Evolutionary conservation across 2,329 filamentous ascomycete genomes (phyloP).

Genomic region (Trematosphaeria pertusa): DNA sequence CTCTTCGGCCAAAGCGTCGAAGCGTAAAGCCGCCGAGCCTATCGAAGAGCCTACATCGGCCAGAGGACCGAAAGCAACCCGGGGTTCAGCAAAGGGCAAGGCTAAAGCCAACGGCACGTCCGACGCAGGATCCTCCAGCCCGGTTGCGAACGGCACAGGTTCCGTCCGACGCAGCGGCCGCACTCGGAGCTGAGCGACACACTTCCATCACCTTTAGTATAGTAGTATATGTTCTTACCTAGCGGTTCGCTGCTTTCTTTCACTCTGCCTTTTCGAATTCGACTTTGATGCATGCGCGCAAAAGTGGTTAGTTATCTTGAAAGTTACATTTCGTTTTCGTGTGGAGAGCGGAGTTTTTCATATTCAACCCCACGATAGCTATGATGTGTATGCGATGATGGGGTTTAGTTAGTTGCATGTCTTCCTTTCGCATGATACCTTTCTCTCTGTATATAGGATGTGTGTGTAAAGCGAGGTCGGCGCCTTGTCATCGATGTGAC

Average conservation of each 20-base stretch:
- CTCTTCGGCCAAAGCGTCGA: constrained; percentile 21
- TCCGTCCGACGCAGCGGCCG: constrained; percentile 30
- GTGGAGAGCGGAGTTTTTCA: no score
- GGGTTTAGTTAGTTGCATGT: no score
- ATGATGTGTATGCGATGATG: no score
- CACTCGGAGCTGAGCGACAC: constrained; percentile 16
- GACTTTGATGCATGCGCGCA: background rate
- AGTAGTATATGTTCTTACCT: no score
- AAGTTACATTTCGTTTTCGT: no score
- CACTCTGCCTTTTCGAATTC: background rate
- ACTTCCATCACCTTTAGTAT: no score
- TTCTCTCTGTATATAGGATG: no score
- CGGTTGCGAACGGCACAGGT: constrained; percentile 20
- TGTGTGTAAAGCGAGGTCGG: no score
- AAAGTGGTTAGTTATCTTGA: no score
- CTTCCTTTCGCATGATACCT: no score
- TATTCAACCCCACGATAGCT: no score
- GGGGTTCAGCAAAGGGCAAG: constrained; percentile 23
- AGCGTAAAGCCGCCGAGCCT: constrained; percentile 22
- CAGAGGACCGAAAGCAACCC: constrained; percentile 27
- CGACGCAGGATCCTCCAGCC: constrained; percentile 17
- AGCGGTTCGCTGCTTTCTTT: background rate
- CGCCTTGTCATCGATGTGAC: no score
- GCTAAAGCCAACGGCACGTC: constrained; percentile 22
- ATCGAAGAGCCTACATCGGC: constrained; percentile 7